Conservation (phyloP, 208 protist species). For the Wallacemonas sp. region DNA sequence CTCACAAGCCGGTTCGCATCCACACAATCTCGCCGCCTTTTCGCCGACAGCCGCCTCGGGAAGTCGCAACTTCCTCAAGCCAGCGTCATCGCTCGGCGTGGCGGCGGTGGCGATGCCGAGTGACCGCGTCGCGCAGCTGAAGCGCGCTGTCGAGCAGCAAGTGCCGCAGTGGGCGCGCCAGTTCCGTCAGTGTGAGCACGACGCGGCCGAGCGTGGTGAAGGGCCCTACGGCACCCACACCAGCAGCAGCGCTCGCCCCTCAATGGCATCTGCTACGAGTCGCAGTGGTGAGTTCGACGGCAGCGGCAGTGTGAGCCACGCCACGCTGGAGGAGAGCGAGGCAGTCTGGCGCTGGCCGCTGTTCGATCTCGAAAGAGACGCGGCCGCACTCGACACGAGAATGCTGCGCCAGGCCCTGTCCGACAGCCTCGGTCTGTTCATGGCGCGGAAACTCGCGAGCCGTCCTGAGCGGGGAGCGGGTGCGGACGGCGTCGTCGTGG, state of each 20-base stretch:
- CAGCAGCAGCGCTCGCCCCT: not conserved
- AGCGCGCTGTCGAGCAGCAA: not conserved
- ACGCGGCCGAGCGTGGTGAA: not conserved
- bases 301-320: not conserved
- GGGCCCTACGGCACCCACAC: too few relatives aligned
- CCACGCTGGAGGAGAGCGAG: not conserved
- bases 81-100: not conserved
- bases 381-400: not conserved
- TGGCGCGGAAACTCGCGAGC: not conserved
- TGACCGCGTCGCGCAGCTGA: not conserved
- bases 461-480: too few relatives aligned
- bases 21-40: too few relatives aligned
- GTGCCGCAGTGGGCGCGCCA: not conserved
- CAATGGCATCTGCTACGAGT: not conserved
- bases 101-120: not conserved
- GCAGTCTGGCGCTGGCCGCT: constrained; percentile 1
- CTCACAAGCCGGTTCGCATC: too few relatives aligned
- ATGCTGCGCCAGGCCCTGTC: not conserved
- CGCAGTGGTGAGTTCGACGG: not conserved
- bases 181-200: not conserved
- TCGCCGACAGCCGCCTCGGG: too few relatives aligned
- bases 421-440: not conserved
- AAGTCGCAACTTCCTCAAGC: too few relatives aligned
- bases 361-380: not conserved
- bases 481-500: not conserved